Percentiles rank a stretch among this genome's conserved stretches.
Conservation (phyloP, 2,329 filamentous ascomycete genomes). For the Phyllosticta citribraziliensis region DNA sequence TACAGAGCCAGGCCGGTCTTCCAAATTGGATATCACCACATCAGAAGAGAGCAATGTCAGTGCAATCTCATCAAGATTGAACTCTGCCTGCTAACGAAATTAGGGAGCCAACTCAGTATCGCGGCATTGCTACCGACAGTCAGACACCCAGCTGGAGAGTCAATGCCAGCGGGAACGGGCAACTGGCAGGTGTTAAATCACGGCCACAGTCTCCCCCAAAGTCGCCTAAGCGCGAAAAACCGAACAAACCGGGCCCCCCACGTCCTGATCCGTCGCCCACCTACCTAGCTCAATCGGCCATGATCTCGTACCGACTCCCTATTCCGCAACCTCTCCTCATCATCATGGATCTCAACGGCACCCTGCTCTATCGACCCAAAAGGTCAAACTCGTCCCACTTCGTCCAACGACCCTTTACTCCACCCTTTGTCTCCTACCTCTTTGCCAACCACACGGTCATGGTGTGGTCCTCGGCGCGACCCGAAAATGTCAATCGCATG, state of each 20-base stretch:
- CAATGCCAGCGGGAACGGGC: neutral
- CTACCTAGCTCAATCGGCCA: slow-evolving; percentile 51
- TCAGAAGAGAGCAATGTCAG: neutral
- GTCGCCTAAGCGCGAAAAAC: neutral
- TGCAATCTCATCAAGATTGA: neutral
- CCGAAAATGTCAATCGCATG: slow-evolving; percentile 61
- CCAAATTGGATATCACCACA: neutral
- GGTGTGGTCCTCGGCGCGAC: slow-evolving; percentile 82
- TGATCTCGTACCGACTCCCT: slow-evolving; percentile 22
- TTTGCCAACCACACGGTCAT: slow-evolving; percentile 68
- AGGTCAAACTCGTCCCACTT: slow-evolving; percentile 39
- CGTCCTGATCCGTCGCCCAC: slow-evolving; percentile 49
- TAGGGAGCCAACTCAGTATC: neutral
- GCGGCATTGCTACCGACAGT: neutral
- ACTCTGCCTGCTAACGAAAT: neutral
- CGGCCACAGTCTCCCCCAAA: neutral
- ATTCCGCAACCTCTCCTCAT: slow-evolving; percentile 57
- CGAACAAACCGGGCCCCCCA: slow-evolving; percentile 18
- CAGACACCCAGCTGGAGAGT: neutral
- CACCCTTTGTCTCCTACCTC: slow-evolving; percentile 62
- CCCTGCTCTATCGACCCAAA: slow-evolving; percentile 63
- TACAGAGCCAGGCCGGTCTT: neutral
- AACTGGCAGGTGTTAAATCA: neutral
- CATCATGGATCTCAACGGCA: slow-evolving; percentile 89
- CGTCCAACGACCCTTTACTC: slow-evolving; percentile 56